A percentile compares a stretch with the other conserved stretches of the same genome.
These are phyloP conservation scores for Sicyos baderoa DNA, from an alignment of 306 rosid genomes.

Conservation along the genomic window DNA sequence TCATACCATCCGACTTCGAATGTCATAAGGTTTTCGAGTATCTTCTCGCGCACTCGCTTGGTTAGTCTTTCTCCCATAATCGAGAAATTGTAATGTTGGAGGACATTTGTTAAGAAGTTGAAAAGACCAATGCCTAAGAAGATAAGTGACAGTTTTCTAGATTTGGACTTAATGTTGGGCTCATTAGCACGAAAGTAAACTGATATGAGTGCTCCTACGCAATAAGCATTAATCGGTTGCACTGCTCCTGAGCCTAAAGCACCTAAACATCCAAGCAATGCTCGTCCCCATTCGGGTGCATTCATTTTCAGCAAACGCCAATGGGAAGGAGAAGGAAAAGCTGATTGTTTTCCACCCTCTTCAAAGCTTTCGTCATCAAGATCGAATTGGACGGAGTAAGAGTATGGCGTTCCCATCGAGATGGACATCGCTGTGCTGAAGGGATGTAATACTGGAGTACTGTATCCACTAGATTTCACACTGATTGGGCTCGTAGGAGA, in stretches of 20 bases:
- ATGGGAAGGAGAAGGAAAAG: slow-evolving; percentile 56
- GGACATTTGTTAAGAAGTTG: slow-evolving; percentile 60
- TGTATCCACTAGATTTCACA: slow-evolving; percentile 43
- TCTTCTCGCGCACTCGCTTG: slow-evolving; percentile 61
- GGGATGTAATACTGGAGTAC: slow-evolving; percentile 40
- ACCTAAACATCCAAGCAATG: slow-evolving; percentile 68
- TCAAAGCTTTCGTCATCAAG: slow-evolving; percentile 48
- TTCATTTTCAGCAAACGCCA: slow-evolving; percentile 68
- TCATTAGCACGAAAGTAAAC: slow-evolving; percentile 47
- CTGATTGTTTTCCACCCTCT: slow-evolving; percentile 29
- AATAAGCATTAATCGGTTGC: slow-evolving; percentile 72
- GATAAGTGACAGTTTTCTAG: slow-evolving; percentile 45
- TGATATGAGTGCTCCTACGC: slow-evolving; percentile 64
- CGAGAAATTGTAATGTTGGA: slow-evolving; percentile 74
- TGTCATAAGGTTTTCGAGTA: slow-evolving; percentile 56
- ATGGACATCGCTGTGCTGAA: slow-evolving; percentile 50
- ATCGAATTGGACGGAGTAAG: slow-evolving; percentile 54
- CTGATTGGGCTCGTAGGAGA: slow-evolving; percentile 53
- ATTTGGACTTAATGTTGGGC: slow-evolving; percentile 41
- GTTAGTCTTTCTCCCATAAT: slow-evolving; percentile 81
- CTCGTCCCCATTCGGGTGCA: slow-evolving; percentile 65
- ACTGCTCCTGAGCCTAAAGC: slow-evolving; percentile 84
- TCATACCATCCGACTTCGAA: slow-evolving; percentile 90
- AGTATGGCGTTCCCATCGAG: slow-evolving; percentile 75
- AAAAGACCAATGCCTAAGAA: slow-evolving; percentile 70